These are phyloP conservation scores for Lagenaria siceraria DNA, from an alignment of 306 rosid genomes.

Conservation along the genomic window DNA sequence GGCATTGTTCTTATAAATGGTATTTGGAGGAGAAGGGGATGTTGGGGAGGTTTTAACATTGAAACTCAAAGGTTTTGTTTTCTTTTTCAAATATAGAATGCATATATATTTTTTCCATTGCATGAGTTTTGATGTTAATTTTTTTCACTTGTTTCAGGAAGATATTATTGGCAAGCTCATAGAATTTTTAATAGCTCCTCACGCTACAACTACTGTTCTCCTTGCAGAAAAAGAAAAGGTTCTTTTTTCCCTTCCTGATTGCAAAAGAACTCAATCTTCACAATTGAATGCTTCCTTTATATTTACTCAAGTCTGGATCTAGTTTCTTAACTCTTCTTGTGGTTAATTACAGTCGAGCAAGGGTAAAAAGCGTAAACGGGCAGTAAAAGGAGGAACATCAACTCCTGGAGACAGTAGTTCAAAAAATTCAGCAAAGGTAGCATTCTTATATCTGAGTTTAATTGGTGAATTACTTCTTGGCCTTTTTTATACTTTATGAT, in stretches of 20 bases:
- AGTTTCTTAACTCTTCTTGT: slow-evolving; percentile 1
- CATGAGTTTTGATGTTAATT: neutral
- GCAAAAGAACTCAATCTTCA: neutral
- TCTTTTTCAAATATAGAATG: neutral
- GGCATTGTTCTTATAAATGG: neutral
- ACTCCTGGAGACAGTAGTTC: slow-evolving; percentile 37
- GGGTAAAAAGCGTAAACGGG: slow-evolving; percentile 66
- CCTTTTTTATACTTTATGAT: neutral
- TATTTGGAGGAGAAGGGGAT: neutral
- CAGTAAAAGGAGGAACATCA: slow-evolving; percentile 41
- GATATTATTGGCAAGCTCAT: slow-evolving; percentile 65
- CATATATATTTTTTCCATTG: neutral
- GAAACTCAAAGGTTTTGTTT: neutral
- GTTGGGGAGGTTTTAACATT: neutral
- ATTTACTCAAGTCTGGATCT: neutral
- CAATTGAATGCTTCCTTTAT: neutral
- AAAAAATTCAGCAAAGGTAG: slow-evolving; percentile 60
- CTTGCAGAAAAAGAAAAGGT: slow-evolving; percentile 85
- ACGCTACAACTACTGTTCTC: slow-evolving; percentile 49
- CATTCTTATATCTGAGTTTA: slow-evolving; percentile 14
- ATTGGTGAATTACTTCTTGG: slow-evolving; percentile 4
- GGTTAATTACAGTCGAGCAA: slow-evolving; percentile 34
- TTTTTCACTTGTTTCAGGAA: slow-evolving; percentile 45
- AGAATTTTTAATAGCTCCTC: slow-evolving; percentile 81
- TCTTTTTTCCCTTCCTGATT: neutral